Percentiles rank a stretch among this genome's conserved stretches.
These are phyloP conservation scores for Beauveria medogensis DNA, from an alignment of 2,329 filamentous ascomycete species.

Conservation along the genomic window DNA sequence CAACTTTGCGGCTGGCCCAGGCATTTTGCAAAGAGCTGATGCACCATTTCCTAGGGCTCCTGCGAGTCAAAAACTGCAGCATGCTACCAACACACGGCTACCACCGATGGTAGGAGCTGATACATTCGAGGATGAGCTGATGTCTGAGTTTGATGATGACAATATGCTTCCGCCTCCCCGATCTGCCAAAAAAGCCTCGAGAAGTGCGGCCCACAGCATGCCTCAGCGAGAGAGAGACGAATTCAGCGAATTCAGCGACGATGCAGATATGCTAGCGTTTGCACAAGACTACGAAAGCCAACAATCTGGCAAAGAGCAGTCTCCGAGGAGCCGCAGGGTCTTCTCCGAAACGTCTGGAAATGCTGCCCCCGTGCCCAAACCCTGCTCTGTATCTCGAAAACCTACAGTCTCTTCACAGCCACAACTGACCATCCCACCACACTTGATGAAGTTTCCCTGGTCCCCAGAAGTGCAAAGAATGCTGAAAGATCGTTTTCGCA, in stretches of 20 bases:
- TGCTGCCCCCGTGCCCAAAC: constrained; percentile 22
- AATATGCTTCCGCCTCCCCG: constrained; percentile 13
- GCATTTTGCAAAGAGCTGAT: background rate
- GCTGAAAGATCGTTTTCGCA: constrained; percentile 75
- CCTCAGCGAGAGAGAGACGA: constrained; percentile 22
- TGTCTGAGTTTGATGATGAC: constrained; percentile 24
- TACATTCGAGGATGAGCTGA: constrained; percentile 18
- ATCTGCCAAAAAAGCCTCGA: constrained; percentile 1
- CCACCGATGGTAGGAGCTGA: background rate
- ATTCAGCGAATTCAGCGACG: constrained; percentile 42
- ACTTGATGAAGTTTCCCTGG: constrained; percentile 65
- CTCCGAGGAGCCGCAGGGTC: constrained; percentile 25
- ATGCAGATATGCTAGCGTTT: constrained; percentile 43
- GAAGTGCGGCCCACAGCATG: background rate
- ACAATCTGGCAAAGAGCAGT: constrained; percentile 22
- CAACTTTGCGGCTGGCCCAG: background rate
- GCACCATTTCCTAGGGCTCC: constrained; percentile 20
- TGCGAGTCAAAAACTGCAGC: background rate
- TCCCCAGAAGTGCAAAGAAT: constrained; percentile 74
- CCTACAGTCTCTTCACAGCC: constrained; percentile 12
- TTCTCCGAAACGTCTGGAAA: constrained; percentile 45
- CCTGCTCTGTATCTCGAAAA: constrained; percentile 26
- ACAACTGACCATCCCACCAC: constrained; percentile 34
- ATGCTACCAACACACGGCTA: background rate
- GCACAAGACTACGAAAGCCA: constrained; percentile 42